Evolutionary conservation across 2,329 filamentous ascomycete species (phyloP).

Genomic region (Fusarium mundagurra): DNA sequence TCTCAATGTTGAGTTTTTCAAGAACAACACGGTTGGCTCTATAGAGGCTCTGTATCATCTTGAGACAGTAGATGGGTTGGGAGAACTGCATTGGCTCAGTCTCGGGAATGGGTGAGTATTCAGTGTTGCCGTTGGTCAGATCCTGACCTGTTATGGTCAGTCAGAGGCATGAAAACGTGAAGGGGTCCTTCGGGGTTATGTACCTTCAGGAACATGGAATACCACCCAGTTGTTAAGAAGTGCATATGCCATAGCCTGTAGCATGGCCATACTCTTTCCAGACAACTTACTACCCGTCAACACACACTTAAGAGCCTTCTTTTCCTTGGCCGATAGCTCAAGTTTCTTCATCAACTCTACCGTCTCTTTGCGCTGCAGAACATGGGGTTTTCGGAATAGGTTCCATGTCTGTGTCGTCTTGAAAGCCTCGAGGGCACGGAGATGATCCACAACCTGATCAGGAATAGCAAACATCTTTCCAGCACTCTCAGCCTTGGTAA

Average conservation of each 20-base stretch:
- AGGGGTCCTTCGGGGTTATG: not conserved
- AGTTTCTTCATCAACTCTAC: slow-evolving; percentile 74
- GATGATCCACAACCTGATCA: slow-evolving; percentile 76
- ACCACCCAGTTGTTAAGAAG: slow-evolving; percentile 89
- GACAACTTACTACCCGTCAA: slow-evolving; percentile 77
- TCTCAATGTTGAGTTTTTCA: slow-evolving; percentile 56
- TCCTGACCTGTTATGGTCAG: slow-evolving; percentile 69
- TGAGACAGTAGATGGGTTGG: slow-evolving; percentile 81
- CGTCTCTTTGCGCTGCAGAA: slow-evolving; percentile 82
- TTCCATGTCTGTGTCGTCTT: slow-evolving; percentile 90
- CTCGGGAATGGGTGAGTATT: slow-evolving; percentile 77
- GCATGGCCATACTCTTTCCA: slow-evolving; percentile 87
- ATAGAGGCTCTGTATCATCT: slow-evolving; percentile 76
- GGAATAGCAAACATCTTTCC: slow-evolving; percentile 78
- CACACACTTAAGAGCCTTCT: slow-evolving; percentile 70
- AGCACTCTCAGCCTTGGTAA: slow-evolving; percentile 63
- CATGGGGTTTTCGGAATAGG: slow-evolving; percentile 83
- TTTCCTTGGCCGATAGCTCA: slow-evolving; percentile 60
- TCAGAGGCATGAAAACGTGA: not conserved
- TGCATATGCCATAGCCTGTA: slow-evolving; percentile 85
- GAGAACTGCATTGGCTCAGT: slow-evolving; percentile 71
- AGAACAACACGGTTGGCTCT: slow-evolving; percentile 78
- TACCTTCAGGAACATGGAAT: slow-evolving; percentile 89
- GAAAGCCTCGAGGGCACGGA: slow-evolving; percentile 89
- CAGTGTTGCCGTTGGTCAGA: slow-evolving; percentile 80